phyloP scores from a whole-genome alignment of 2,329 filamentous ascomycete species.

The Alternaria tenuissima region DNA sequence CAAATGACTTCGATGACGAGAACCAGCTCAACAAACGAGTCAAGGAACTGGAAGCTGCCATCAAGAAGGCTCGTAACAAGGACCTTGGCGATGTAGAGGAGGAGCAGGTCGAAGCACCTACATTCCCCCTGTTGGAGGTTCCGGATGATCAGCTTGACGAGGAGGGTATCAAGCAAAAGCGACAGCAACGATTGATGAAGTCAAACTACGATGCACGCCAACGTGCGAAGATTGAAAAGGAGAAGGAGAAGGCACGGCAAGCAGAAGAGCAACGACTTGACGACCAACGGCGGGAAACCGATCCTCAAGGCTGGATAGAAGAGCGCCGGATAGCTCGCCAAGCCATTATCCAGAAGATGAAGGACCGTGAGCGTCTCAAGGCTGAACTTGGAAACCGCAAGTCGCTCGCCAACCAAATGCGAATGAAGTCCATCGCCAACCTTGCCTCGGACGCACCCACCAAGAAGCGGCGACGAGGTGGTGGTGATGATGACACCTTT shows the following conservation, averaged over 20 bases:
- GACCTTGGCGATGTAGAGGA: conserved; percentile 85
- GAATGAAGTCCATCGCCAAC: conserved; percentile 98
- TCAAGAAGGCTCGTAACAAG: conserved; percentile 89
- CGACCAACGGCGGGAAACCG: conserved; percentile 80
- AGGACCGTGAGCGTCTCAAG: conserved; percentile 91
- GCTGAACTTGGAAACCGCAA: conserved; percentile 96
- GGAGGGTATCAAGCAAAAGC: conserved; percentile 87
- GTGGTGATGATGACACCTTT: conserved; percentile 93
- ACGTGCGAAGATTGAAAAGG: conserved; percentile 95
- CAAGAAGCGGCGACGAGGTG: conserved; percentile 84
- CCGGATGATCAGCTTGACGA: conserved; percentile 95
- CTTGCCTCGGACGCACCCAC: conserved; percentile 86
- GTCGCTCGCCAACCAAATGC: conserved; percentile 92
- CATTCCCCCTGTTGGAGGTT: conserved; percentile 87
- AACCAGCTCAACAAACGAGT: conserved; percentile 82
- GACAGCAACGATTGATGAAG: conserved; percentile 90
- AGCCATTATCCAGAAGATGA: conserved; percentile 80
- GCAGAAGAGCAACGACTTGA: conserved; percentile 87
- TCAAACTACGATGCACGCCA: conserved; percentile 92
- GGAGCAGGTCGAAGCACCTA: conserved; percentile 78
- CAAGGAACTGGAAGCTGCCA: conserved; percentile 87
- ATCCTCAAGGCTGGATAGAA: conserved; percentile 86
- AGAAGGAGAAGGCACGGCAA: conserved; percentile 83
- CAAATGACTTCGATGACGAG: conserved; percentile 92
- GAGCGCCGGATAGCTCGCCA: conserved; percentile 78